Percentiles rank a stretch among this genome's conserved stretches.
Evolutionary conservation across 371 early-diverging fungal species (phyloP).

Genomic region (Mucor irregularis): DNA sequence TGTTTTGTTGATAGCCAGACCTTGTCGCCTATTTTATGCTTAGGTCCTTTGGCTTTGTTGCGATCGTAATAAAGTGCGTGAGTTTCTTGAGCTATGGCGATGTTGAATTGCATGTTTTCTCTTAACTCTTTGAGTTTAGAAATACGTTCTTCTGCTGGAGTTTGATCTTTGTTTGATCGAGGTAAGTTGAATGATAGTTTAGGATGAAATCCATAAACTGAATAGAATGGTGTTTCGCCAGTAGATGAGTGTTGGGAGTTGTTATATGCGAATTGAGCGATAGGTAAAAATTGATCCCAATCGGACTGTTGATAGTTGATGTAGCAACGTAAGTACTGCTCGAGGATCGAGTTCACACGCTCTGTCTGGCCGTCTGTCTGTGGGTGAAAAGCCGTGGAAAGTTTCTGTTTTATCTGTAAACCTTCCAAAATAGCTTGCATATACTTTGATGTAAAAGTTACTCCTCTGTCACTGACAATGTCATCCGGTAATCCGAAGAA

Average conservation of each 20-base stretch:
- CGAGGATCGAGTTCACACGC: constrained; percentile 44
- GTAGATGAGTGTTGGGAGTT: constrained; percentile 33
- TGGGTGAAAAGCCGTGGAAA: constrained; percentile 47
- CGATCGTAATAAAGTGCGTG: constrained; percentile 11
- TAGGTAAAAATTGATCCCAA: constrained; percentile 46
- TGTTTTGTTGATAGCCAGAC: constrained; percentile 27
- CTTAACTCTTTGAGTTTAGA: neutral
- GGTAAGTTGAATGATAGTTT: constrained; percentile 11
- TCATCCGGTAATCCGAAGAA: constrained; percentile 43
- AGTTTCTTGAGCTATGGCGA: constrained; percentile 1
- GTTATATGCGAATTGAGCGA: constrained; percentile 58
- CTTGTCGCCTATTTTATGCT: constrained; percentile 19
- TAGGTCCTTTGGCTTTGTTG: neutral
- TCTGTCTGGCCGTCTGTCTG: constrained; percentile 61
- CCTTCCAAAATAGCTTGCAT: constrained; percentile 19
- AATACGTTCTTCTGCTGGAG: neutral
- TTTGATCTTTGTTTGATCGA: neutral
- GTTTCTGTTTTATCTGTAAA: constrained; percentile 25
- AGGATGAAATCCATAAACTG: constrained; percentile 34
- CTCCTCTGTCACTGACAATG: constrained; percentile 47
- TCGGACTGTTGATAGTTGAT: constrained; percentile 42
- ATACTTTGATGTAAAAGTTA: constrained; percentile 41
- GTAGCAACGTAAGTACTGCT: constrained; percentile 48
- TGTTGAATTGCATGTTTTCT: constrained; percentile 7
- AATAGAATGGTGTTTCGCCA: constrained; percentile 24